A percentile compares a stretch with the other conserved stretches of the same genome.
These are phyloP conservation scores for Cytidiella melzeri DNA, from an alignment of 768 basidiomycete species.

Conservation along the genomic window DNA sequence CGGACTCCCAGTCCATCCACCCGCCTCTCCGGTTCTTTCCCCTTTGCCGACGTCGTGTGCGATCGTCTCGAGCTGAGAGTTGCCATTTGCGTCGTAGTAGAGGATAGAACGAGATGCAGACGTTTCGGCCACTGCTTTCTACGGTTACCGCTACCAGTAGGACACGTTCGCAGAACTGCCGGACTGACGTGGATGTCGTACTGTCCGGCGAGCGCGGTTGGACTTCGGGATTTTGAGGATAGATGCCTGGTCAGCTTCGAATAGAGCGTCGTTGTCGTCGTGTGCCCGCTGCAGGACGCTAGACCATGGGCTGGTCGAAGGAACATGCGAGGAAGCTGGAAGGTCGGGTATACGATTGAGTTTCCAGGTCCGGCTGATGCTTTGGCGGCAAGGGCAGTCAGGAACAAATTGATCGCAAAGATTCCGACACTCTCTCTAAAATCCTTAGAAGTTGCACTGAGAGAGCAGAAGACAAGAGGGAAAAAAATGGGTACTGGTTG, in stretches of 20 bases:
- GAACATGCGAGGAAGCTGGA: neutral
- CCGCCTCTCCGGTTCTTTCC: conserved; percentile 17
- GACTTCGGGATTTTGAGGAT: neutral
- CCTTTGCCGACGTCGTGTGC: conserved; percentile 17
- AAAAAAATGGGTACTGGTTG: too few species aligned
- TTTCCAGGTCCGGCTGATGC: too few species aligned
- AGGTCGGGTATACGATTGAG: too few species aligned
- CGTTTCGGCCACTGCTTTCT: neutral
- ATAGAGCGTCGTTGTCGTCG: neutral
- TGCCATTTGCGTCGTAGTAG: conserved; percentile 9
- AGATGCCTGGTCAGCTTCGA: neutral
- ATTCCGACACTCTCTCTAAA: too few species aligned
- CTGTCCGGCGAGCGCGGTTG: conserved; percentile 2
- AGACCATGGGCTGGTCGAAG: neutral
- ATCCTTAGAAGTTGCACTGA: too few species aligned
- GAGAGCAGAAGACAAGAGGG: too few species aligned
- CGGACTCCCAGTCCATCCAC: too few species aligned
- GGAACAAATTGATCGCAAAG: too few species aligned
- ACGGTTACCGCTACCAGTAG: neutral
- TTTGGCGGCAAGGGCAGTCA: too few species aligned
- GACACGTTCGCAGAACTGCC: neutral
- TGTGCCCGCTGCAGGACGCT: neutral
- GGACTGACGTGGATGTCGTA: neutral
- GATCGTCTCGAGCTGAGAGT: conserved; percentile 4
- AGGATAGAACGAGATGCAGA: neutral